A percentile compares a stretch with the other conserved stretches of the same genome.
Evolutionary conservation across 163 green algal species (phyloP).

Genomic region (Prototheca wickerhamii): DNA sequence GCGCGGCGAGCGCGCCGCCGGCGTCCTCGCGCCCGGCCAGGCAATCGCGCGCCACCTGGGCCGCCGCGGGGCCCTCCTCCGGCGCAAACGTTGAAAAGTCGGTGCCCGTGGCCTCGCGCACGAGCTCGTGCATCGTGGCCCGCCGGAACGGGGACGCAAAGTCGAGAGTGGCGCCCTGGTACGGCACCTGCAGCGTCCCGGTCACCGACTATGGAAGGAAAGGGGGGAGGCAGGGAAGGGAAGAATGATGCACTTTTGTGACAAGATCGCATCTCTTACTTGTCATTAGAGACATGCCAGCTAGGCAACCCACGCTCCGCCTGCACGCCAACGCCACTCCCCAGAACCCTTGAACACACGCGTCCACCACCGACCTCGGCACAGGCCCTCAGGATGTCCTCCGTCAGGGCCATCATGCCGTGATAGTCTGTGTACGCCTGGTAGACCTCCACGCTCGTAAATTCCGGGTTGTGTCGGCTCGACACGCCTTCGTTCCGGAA

Average conservation of each 20-base stretch:
- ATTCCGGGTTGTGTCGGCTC: conserved; percentile 95
- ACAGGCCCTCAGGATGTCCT: conserved; percentile 69
- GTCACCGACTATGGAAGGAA: conserved; percentile 27
- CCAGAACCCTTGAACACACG: background rate
- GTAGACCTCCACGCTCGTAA: conserved; percentile 94
- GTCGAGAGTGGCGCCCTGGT: conserved; percentile 76
- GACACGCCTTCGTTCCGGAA: conserved; percentile 96
- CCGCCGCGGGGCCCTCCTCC: conserved; percentile 1
- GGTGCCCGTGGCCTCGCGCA: conserved; percentile 58
- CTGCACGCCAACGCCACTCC: background rate
- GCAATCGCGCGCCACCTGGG: too few species aligned
- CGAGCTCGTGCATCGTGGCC: conserved; percentile 83
- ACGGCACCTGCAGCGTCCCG: conserved; percentile 42
- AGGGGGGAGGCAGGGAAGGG: background rate
- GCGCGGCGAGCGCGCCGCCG: background rate
- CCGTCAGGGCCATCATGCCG: conserved; percentile 94
- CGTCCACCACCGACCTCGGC: conserved; percentile 21
- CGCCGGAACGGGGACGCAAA: conserved; percentile 76
- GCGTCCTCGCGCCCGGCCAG: too few species aligned
- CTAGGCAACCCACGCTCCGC: background rate
- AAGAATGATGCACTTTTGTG: background rate
- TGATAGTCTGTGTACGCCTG: conserved; percentile 89
- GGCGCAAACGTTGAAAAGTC: conserved; percentile 33
- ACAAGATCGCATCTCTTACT: too few species aligned
- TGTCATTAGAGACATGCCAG: background rate